Evolutionary conservation across 345 rosid genomes (phyloP), one percentile per base, ranked within the genome.

Genomic region (Punica granatum): DNA sequence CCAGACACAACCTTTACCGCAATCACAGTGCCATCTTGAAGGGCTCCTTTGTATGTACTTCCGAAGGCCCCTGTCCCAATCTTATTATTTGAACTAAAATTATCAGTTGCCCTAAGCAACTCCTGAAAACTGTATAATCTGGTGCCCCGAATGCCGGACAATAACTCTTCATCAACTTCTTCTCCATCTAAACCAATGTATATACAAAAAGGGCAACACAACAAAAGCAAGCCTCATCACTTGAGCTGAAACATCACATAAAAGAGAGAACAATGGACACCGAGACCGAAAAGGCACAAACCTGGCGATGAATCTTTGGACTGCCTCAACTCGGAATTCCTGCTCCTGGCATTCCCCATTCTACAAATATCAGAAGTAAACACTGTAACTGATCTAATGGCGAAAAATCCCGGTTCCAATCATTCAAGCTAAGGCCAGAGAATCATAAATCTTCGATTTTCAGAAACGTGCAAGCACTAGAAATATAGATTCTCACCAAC

Each of bases 71-170:
- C 65, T 1, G 3, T 3, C 39, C 65, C 44, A 3, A 62, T 35
- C 26, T 36, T 62, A 26, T 62, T 62, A 15, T 4, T 3, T 19
- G 25, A 3, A 25, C 28, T 21, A 36, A 62, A 62, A 19, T n/a
- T 62, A 62, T 35, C 65, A 35, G 43, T 62, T 35, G 65, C 65
- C 2, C 28, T 19, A 9, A 16, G 14, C 65, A 62, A 36, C 65
- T 62, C 43, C 28, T 36, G 2, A 26, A 34, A 62, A 39, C 43
- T 62, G 65, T 34, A 62, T 6, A 16, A 12, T 19, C 25, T 62
- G 23, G 37, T 62, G 5, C 18, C 26, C 36, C 31, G 23, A 15
- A 62, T 23, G 7, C 4, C 43, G 10, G 28, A 19, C 65, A n/a
- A 21, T 28, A 23, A 11, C 12, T 8, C 59, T 53, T 53, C 59